Percentiles rank a stretch among this genome's conserved stretches.
phyloP scores from a whole-genome alignment of 2,329 filamentous ascomycete species.

The Aspergillus amoenus region DNA sequence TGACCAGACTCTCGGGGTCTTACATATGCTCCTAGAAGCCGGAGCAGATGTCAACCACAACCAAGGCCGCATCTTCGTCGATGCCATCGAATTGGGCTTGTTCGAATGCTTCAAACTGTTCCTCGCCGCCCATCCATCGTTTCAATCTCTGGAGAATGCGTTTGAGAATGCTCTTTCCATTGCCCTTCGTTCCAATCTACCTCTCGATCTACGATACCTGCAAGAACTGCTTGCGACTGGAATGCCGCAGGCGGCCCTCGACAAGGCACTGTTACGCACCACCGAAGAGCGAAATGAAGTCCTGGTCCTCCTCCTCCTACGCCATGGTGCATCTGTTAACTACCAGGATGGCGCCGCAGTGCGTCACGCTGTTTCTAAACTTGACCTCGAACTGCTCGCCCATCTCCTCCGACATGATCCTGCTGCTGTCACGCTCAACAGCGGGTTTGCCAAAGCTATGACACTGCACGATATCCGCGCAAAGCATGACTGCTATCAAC shows the following conservation, averaged over 20 bases:
- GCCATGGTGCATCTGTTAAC: conserved; percentile 3
- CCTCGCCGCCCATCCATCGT: not conserved
- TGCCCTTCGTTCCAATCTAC: not conserved
- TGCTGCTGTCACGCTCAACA: not conserved
- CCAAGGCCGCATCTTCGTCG: conserved; percentile 1
- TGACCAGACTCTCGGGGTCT: conserved; percentile 1
- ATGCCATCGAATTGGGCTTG: conserved; percentile 5
- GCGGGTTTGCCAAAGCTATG: conserved; percentile 4
- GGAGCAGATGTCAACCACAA: conserved; percentile 7
- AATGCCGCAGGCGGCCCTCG: not conserved
- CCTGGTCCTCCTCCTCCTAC: not conserved
- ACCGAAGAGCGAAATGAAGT: not conserved
- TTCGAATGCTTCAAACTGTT: conserved; percentile 10
- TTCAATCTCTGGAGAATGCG: not conserved
- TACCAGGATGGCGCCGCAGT: conserved; percentile 4
- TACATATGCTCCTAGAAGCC: conserved; percentile 6
- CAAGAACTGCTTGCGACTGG: not conserved
- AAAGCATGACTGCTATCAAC: not conserved
- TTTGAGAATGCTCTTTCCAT: conserved; percentile 7
- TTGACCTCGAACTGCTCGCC: conserved; percentile 1
- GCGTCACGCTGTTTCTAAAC: conserved; percentile 1
- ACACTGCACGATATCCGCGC: not conserved
- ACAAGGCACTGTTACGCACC: conserved; percentile 3
- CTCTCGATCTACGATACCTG: conserved; percentile 1
- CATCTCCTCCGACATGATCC: conserved; percentile 1